Base-by-base conservation (phyloP, 2,329 filamentous ascomycete species). In the Xylariaceae sp. region DNA sequence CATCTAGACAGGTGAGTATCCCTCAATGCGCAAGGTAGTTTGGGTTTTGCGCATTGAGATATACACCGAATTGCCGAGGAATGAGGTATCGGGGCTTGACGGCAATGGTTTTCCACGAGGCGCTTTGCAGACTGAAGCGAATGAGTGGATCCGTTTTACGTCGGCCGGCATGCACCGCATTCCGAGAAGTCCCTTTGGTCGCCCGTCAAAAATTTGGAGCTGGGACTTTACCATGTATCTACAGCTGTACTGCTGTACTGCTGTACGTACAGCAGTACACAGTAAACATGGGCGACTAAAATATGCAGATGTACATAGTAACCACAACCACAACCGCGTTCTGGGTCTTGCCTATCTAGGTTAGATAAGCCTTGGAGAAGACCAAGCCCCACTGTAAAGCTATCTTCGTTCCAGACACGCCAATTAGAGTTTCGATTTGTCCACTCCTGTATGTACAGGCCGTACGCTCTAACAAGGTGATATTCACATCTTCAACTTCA, bases 1-100 rank as follows among this genome's bases (percentile, higher is more conserved):
- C 78, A 82, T 80, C 55, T 67, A 68, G 58, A 59, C 54, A 62
- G 56, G 59, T 52, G 44, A 47, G 38, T 55, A n/a, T 45, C 11
- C 41, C 39, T 53, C 58, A 53, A 64, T 63, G 62, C 64, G 59
- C 61, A 59, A 44, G 48, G 43, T 27, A 33, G 26, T 9, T 17
- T 7, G 21, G 13, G 42, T 42, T 41, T 34, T 40, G 50, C 55
- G 53, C 66, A 68, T 66, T 57, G 52, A 62, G 47, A 36, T 32
- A 43, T 31, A 36, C 27, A 31, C 13, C 11, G 29, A n/a, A n/a
- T n/a, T n/a, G n/a, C n/a, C n/a, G 21, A 11, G 21, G 21, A 24
- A 7, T 11, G 21, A 11, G 21, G 6, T 6, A 24, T 24, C 11
- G 21, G 11, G 21, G 29, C 36, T 21, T 30, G 34, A 24, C 26